Conservation (phyloP, 306 rosid genomes). For the Lathyrus tuberosus region DNA sequence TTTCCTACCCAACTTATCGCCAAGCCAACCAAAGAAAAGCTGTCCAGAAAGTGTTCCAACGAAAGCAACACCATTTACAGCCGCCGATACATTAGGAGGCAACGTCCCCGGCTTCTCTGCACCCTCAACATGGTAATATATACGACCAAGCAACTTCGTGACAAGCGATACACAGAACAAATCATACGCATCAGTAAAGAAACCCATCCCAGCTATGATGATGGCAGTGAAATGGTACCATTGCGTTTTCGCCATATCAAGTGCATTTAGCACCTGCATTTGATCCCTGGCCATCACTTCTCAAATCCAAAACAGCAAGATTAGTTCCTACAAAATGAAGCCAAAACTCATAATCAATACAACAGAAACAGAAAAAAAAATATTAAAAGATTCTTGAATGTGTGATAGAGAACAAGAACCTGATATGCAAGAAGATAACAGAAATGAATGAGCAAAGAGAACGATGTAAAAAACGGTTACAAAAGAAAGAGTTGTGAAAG, state of each 20-base stretch:
- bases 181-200: constrained; percentile 88
- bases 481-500: neutral
- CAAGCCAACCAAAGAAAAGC: constrained; percentile 85
- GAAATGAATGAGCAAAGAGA: neutral
- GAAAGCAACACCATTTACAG: constrained; percentile 84
- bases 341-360: constrained; percentile 1
- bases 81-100: constrained; percentile 85
- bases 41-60: constrained; percentile 76
- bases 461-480: neutral
- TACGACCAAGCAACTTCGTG: constrained; percentile 78
- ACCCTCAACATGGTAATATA: constrained; percentile 69
- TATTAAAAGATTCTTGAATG: too few relatives aligned
- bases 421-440: neutral
- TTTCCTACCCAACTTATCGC: constrained; percentile 78
- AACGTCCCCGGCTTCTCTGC: constrained; percentile 63
- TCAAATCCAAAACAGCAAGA: neutral
- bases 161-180: constrained; percentile 75
- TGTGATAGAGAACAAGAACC: too few relatives aligned
- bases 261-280: constrained; percentile 64
- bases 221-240: constrained; percentile 89
- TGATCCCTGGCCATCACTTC: constrained; percentile 58
- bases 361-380: too few relatives aligned
- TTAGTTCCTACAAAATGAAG: constrained; percentile 37
- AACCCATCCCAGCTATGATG: constrained; percentile 85
- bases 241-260: constrained; percentile 78